These are phyloP conservation scores for Otatea glauca DNA, from an alignment of 176 grass and related monocot species.

Conservation along the genomic window DNA sequence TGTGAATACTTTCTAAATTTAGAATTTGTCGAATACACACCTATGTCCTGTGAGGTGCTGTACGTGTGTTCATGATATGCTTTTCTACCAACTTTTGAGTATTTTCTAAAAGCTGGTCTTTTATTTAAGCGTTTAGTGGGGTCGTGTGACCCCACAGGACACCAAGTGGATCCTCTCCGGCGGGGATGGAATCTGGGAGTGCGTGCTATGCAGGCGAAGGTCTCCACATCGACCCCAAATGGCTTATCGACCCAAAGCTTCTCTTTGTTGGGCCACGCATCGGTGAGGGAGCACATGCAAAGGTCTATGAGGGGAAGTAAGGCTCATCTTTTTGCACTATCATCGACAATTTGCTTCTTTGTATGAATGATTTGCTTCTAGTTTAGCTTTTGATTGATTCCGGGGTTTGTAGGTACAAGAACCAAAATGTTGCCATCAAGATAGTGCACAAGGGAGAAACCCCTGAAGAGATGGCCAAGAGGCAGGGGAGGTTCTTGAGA, in stretches of 20 bases:
- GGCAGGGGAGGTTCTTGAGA: constrained; percentile 82
- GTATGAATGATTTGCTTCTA: constrained; percentile 41
- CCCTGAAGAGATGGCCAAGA: constrained; percentile 78
- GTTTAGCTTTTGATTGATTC: constrained; percentile 36
- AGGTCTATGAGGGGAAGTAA: constrained; percentile 99
- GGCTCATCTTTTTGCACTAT: constrained; percentile 35
- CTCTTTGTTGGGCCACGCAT: constrained; percentile 91
- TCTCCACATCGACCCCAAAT: constrained; percentile 76
- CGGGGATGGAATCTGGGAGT: constrained; percentile 70
- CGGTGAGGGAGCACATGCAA: constrained; percentile 86
- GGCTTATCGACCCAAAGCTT: constrained; percentile 90
- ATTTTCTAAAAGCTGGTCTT: constrained; percentile 33
- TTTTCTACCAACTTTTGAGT: constrained; percentile 28
- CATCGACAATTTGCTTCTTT: constrained; percentile 27
- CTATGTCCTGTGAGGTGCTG: not conserved
- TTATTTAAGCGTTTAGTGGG: constrained; percentile 50
- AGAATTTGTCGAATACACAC: not conserved
- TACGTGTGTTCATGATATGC: constrained; percentile 10
- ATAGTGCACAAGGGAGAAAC: constrained; percentile 89
- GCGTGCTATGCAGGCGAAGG: constrained; percentile 58
- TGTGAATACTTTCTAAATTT: not conserved
- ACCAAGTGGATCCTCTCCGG: constrained; percentile 29
- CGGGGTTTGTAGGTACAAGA: constrained; percentile 76
- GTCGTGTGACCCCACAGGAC: constrained; percentile 30
- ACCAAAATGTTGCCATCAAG: constrained; percentile 95